These are phyloP conservation scores for Carex arenaria DNA, from an alignment of 202 grass and related monocot genomes.

Conservation along the genomic window DNA sequence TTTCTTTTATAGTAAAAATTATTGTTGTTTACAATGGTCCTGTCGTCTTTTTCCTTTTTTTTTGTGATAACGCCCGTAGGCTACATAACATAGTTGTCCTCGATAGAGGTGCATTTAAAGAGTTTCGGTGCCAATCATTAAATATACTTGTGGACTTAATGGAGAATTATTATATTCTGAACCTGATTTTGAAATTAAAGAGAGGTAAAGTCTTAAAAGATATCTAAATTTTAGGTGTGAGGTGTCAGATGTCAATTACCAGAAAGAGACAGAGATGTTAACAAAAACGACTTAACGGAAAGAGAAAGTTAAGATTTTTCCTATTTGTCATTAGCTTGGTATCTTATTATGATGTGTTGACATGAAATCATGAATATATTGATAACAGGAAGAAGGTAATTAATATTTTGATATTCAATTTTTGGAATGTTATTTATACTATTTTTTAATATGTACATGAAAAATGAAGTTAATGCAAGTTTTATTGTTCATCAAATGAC, in stretches of 20 bases:
- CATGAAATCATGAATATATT: too few species aligned
- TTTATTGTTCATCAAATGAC: too few species aligned
- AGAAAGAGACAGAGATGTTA: too few species aligned
- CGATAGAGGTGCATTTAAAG: neutral
- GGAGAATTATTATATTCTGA: neutral
- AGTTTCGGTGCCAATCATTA: constrained; percentile 1
- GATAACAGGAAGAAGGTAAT: too few species aligned
- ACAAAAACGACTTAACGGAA: neutral
- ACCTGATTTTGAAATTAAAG: neutral
- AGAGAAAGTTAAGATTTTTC: neutral
- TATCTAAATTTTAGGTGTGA: neutral
- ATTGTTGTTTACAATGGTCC: too few species aligned
- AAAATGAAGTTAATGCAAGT: too few species aligned
- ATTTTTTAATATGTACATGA: too few species aligned
- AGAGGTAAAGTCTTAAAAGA: neutral
- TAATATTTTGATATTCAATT: too few species aligned
- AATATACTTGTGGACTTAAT: neutral
- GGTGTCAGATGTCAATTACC: neutral
- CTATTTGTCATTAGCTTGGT: too few species aligned
- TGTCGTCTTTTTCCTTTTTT: neutral
- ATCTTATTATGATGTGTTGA: too few species aligned
- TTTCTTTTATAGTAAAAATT: neutral
- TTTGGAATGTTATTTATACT: too few species aligned
- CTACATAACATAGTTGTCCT: neutral
- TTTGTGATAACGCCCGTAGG: neutral